Evolutionary conservation across 768 basidiomycete species (phyloP), one percentile per base, ranked within the genome.

Genomic region (Xerocomus brunneocitrinus): DNA sequence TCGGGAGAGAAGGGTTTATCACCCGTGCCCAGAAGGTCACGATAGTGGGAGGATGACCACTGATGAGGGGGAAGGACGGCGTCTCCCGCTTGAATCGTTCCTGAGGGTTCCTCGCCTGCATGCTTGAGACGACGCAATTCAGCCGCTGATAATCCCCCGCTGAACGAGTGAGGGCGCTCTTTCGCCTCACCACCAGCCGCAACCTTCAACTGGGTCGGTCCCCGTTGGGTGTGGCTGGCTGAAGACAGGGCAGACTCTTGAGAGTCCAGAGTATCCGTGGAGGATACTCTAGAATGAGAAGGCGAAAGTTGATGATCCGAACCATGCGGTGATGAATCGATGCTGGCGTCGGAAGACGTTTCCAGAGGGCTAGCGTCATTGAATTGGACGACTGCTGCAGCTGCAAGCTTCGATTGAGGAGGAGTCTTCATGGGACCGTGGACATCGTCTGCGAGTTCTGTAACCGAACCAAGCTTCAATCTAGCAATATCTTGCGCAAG

Each of bases 141-240:
- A 44, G 86, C 84, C 46, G 72, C 77, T 6, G 89, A 87, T 44
- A 90, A 72, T 28, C 85, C 87, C 40, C 89, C 89, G 55, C 85
- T 89, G 66, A 88, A 90, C 0, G 88, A 90, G 65, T 87, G 88
- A 14, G 88, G 88, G 50, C 88, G 80, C 65, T 88, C 89, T 66
- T 87, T 85, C 45, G 81, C 73, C 64, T 89, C 87, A 50, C 70
- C 70, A 50, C 75, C 59, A 42, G 76, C 70, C 35, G 73, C 75
- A 38, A 76, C 70, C 68, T 85, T 86, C 59, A 83, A 69, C 54
- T 81, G 75, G 48, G 76, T 74, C 53, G 75, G 76, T 32, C 73
- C 77, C 51, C 84, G 75, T 61, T 86, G 71, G 30, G 79, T 79
- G 65, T 83, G 82, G 61, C 80, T 81, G 42, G 73, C 74, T 45